Evolutionary conservation across 768 basidiomycete genomes (phyloP).

Genomic region (Panus rudis): DNA sequence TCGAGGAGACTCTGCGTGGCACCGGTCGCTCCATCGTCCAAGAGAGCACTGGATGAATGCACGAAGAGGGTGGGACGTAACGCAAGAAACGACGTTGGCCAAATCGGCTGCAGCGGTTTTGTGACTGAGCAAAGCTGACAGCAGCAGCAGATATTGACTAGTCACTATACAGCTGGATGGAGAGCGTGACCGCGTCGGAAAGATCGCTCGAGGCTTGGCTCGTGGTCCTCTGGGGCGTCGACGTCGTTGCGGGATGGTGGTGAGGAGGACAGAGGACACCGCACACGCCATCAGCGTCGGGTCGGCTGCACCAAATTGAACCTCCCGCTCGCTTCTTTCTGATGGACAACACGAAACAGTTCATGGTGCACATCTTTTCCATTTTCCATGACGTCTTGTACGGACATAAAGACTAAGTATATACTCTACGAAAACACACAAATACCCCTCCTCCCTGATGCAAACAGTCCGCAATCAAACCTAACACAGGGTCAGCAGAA

Average conservation of each 20-base stretch:
- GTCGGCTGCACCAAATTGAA: constrained; percentile 3
- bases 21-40: constrained; percentile 14
- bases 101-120: no score
- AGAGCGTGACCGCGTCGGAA: background rate
- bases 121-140: no score
- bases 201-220: background rate
- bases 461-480: no score
- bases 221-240: constrained; percentile 4
- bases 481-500: no score
- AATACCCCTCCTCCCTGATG: no score
- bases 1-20: constrained; percentile 20
- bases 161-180: background rate
- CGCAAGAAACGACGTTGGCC: constrained; percentile 4
- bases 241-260: background rate
- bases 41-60: constrained; percentile 1
- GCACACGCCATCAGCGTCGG: background rate
- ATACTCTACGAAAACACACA: no score
- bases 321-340: no score
- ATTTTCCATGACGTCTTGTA: no score
- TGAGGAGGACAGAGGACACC: constrained; percentile 3
- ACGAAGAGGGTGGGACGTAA: constrained; percentile 1
- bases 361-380: constrained; percentile 9
- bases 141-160: no score
- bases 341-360: no score
- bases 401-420: no score